Evolutionary conservation across 345 rosid genomes (phyloP).

Genomic region (Salix viminalis): DNA sequence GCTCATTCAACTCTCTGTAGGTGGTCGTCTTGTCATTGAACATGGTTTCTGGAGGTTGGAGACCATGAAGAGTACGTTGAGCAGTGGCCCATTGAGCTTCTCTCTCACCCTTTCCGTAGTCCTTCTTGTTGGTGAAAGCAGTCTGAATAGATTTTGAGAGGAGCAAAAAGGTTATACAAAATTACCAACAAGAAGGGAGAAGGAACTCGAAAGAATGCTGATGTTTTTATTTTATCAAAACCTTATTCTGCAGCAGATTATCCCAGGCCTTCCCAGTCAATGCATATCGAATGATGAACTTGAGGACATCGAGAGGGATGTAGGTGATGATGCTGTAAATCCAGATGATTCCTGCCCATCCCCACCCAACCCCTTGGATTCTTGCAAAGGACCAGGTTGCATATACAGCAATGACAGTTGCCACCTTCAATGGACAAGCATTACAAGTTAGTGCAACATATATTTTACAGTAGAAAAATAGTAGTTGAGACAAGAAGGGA

Average conservation of each 20-base stretch:
- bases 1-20: conserved; percentile 38
- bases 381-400: conserved; percentile 72
- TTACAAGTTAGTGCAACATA: background rate
- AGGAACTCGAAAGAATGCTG: background rate
- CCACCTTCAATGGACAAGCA: conserved; percentile 38
- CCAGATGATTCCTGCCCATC: conserved; percentile 95
- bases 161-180: background rate
- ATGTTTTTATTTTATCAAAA: conserved; percentile 1
- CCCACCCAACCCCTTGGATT: conserved; percentile 77
- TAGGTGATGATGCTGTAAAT: conserved; percentile 68
- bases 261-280: conserved; percentile 80
- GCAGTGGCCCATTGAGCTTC: conserved; percentile 74
- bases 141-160: conserved; percentile 30
- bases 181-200: background rate
- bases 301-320: conserved; percentile 69
- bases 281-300: conserved; percentile 72
- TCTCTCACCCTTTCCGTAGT: conserved; percentile 66
- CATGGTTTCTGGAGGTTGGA: conserved; percentile 25
- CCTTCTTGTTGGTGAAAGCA: conserved; percentile 72
- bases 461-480: background rate
- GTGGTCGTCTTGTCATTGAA: conserved; percentile 39
- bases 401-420: conserved; percentile 68
- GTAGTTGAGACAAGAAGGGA: background rate
- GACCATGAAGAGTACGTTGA: conserved; percentile 72
- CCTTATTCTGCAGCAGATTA: conserved; percentile 74